Percentiles rank a stretch among this genome's conserved stretches.
phyloP scores from a whole-genome alignment of 768 basidiomycete species.

The Russula sp. region DNA sequence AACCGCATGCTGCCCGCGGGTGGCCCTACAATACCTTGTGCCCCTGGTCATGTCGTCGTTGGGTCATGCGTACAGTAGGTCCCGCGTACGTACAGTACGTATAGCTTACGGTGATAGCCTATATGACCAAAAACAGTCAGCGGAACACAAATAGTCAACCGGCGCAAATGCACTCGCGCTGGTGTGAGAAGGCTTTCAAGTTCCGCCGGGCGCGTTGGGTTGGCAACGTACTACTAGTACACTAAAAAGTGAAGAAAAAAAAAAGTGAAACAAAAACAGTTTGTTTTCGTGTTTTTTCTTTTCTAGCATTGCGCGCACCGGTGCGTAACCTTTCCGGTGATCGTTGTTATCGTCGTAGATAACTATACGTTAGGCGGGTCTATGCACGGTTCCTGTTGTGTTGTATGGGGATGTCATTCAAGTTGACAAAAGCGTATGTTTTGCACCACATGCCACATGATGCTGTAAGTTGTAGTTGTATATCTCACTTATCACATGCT shows the following conservation, averaged over 20 bases:
- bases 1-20: constrained; percentile 4
- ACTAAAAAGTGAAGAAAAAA: not conserved
- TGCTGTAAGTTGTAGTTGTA: not conserved
- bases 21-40: not conserved
- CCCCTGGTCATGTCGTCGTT: not conserved
- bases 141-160: not conserved
- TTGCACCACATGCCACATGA: not conserved
- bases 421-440: not conserved
- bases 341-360: not conserved
- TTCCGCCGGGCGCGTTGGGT: not conserved
- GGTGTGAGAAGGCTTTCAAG: too few relatives aligned
- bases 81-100: not conserved
- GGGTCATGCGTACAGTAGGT: not conserved
- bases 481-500: not conserved
- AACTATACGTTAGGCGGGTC: not conserved
- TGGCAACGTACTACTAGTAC: not conserved
- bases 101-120: too few relatives aligned
- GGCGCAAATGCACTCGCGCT: not conserved
- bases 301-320: not conserved
- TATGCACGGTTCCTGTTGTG: not conserved
- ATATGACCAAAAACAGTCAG: constrained; percentile 3
- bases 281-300: not conserved
- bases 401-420: not conserved
- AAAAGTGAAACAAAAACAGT: not conserved
- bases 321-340: not conserved